Evolutionary conservation across 306 rosid species (phyloP), one percentile per base, ranked within the genome.

Genomic region (Prunus davidiana): DNA sequence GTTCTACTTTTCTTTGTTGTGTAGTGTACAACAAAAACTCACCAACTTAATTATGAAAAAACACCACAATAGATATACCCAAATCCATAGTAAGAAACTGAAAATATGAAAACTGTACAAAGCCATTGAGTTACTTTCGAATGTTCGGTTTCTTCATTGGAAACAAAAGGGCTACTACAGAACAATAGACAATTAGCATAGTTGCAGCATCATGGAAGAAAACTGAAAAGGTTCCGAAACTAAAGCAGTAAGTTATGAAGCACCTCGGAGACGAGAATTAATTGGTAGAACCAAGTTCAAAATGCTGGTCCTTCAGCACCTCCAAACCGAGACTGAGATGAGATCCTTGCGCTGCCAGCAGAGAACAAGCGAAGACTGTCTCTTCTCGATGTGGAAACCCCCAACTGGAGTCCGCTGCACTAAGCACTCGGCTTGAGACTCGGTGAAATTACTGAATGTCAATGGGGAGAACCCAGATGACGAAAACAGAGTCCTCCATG

Each of bases 361-460:
- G 3, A 94, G 86, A 81, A 85, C 93, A 60, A 92, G 92, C 6
- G 97, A 89, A 38, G 93, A 82, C 67, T 88, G 95, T 69, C 79
- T 79, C 87, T 87, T 95, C 87, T 90, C 96, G 2, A 92, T 82
- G 22, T 92, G 91, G 70, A 90, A 95, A 45, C 97, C 97, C 75
- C 86, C 84, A 24, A 82, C 90, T 0, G 89, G 93, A 78, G 82
- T 86, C 87, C 96, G 80, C 78, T 93, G 97, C 63, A 91, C 91
- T 80, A 91, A 66, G 76, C 94, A 93, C 82, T 93, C 98, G 0
- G 97, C 97, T 84, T 91, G 98, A 34, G 96, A 90, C 80, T 91
- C 96, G 0, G 97, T 89, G 78, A 92, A 86, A 82, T 91, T 93
- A 51, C 97, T 93, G 80, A 91, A 93, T 66, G 88, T 69, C 87